Conservation (phyloP, 1,284 basidiomycete species). For the Macrocystidia cucumis region DNA sequence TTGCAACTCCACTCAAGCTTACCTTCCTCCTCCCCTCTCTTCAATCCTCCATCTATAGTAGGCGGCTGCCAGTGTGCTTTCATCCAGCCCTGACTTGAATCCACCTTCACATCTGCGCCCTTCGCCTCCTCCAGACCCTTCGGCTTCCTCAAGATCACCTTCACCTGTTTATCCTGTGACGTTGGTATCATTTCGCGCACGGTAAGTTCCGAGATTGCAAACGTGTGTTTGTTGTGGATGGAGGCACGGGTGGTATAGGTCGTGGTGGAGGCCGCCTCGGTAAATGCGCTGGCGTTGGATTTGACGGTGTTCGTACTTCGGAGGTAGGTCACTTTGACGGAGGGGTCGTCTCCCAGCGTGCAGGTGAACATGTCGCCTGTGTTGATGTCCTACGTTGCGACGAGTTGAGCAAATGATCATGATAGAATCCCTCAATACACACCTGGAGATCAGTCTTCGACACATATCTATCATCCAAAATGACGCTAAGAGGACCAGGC, state of each 20-base stretch:
- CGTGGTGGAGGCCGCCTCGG: constrained; percentile 33
- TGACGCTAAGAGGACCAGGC: constrained; percentile 40
- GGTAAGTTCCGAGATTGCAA: constrained; percentile 32
- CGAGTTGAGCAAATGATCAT: neutral
- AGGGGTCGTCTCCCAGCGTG: constrained; percentile 43
- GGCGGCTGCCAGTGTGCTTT: too few species aligned
- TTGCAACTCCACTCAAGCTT: constrained; percentile 31
- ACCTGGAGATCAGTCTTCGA: constrained; percentile 39
- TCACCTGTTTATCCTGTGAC: constrained; percentile 29
- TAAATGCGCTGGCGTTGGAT: constrained; percentile 29
- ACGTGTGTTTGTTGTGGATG: constrained; percentile 40
- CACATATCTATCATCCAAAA: constrained; percentile 42
- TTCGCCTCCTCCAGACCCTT: constrained; percentile 36
- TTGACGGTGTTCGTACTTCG: constrained; percentile 28
- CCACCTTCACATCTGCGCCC: constrained; percentile 26
- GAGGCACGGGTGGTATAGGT: constrained; percentile 35
- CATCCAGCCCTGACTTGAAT: constrained; percentile 19
- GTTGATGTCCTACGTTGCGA: constrained; percentile 29
- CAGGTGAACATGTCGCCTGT: constrained; percentile 43
- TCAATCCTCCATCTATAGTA: constrained; percentile 25
- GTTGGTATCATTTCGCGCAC: constrained; percentile 44
- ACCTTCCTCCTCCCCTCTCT: constrained; percentile 34
- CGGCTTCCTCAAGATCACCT: constrained; percentile 41
- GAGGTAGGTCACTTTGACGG: constrained; percentile 38
- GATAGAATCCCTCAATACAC: constrained; percentile 7